phyloP scores from a whole-genome alignment of 192 early-diverging fungal species.

The Backusella psychrophila region DNA sequence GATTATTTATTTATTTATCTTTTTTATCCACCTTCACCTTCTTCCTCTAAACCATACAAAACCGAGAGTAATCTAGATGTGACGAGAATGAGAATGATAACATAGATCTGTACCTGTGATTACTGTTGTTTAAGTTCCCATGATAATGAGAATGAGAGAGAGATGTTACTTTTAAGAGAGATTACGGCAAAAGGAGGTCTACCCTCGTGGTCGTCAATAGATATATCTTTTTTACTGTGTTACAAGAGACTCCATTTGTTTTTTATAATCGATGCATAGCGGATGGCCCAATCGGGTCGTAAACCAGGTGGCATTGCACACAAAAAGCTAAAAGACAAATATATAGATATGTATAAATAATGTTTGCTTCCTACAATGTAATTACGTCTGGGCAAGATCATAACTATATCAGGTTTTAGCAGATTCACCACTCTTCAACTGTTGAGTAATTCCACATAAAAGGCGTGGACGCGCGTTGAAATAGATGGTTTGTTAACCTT shows the following conservation, averaged over 20 bases:
- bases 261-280: slow-evolving; percentile 61
- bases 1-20: slow-evolving; percentile 2
- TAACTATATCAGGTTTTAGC: no score
- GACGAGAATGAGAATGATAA: slow-evolving; percentile 57
- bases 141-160: not conserved
- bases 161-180: slow-evolving; percentile 47
- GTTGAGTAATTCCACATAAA: slow-evolving; percentile 1
- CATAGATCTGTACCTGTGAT: slow-evolving; percentile 25
- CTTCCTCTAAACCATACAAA: slow-evolving; percentile 7
- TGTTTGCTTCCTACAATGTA: not conserved
- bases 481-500: not conserved
- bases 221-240: slow-evolving; percentile 68
- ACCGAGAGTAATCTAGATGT: slow-evolving; percentile 50
- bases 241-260: slow-evolving; percentile 65
- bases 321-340: slow-evolving; percentile 55
- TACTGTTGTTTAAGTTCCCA: not conserved
- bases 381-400: slow-evolving; percentile 66
- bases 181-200: slow-evolving; percentile 79
- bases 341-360: not conserved
- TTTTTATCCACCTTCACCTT: slow-evolving; percentile 42
- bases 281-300: slow-evolving; percentile 61
- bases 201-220: slow-evolving; percentile 59
- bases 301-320: slow-evolving; percentile 71
- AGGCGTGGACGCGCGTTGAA: not conserved
- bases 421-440: not conserved